phyloP scores from a whole-genome alignment of 768 basidiomycete species.

The Nidularia pulvinata region DNA sequence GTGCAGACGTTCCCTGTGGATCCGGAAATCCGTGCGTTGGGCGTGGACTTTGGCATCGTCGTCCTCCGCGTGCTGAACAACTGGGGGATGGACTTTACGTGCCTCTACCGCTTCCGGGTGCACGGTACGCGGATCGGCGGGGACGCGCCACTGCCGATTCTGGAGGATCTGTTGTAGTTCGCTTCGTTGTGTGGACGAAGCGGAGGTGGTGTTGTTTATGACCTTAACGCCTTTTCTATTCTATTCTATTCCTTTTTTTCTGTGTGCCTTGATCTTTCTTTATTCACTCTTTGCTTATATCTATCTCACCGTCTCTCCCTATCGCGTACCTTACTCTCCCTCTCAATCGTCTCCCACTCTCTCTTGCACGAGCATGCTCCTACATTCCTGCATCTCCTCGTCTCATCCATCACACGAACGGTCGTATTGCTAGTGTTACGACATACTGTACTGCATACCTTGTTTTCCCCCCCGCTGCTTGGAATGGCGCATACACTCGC shows the following conservation, averaged over 20 bases:
- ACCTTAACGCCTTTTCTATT: neutral
- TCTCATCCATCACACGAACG: neutral
- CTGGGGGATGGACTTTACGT: conserved; percentile 90
- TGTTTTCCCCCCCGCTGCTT: neutral
- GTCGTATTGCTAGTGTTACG: neutral
- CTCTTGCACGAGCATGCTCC: neutral
- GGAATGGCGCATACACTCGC: neutral
- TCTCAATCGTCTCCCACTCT: neutral
- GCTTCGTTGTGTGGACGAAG: neutral
- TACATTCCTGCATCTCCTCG: neutral
- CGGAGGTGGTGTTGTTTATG: neutral
- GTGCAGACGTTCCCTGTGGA: conserved; percentile 84
- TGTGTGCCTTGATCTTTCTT: neutral
- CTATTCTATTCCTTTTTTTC: neutral
- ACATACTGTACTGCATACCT: neutral
- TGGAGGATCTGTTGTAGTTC: conserved; percentile 9
- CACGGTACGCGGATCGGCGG: conserved; percentile 61
- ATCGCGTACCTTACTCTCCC: too few relatives aligned
- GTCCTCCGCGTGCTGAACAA: conserved; percentile 80
- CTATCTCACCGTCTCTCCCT: neutral
- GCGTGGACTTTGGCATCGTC: conserved; percentile 85
- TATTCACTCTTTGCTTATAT: neutral
- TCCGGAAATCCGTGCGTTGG: conserved; percentile 63
- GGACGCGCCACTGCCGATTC: conserved; percentile 29
- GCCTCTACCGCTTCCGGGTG: conserved; percentile 84